phyloP scores from a whole-genome alignment of 2,329 filamentous ascomycete species.

The Trichoderma koningiopsis region DNA sequence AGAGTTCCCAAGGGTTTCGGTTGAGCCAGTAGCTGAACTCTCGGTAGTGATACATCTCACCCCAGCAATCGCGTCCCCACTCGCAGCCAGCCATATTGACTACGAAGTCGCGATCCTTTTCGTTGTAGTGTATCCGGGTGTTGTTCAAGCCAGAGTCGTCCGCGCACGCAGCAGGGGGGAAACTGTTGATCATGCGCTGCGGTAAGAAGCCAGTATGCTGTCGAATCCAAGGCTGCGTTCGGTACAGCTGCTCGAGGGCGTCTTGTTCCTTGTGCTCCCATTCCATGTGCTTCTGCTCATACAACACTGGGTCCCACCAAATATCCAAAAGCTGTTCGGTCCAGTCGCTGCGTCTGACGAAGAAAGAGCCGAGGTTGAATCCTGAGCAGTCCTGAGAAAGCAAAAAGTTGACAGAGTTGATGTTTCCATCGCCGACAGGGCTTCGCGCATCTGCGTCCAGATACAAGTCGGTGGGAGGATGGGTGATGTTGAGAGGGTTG shows the following conservation, averaged over 20 bases:
- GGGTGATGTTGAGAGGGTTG: slow-evolving; percentile 91
- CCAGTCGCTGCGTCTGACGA: slow-evolving; percentile 82
- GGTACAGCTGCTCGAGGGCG: slow-evolving; percentile 88
- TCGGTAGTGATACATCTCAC: slow-evolving; percentile 94
- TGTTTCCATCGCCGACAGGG: slow-evolving; percentile 72
- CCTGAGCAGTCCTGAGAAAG: slow-evolving; percentile 92
- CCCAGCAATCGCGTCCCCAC: slow-evolving; percentile 96
- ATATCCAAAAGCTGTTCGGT: slow-evolving; percentile 89
- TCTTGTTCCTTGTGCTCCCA: slow-evolving; percentile 99
- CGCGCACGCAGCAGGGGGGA: slow-evolving; percentile 85
- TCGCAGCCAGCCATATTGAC: slow-evolving; percentile 99
- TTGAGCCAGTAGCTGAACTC: slow-evolving; percentile 90
- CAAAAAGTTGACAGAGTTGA: slow-evolving; percentile 81
- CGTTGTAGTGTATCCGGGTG: slow-evolving; percentile 78
- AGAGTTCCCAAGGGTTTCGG: slow-evolving; percentile 75
- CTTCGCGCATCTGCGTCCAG: slow-evolving; percentile 76
- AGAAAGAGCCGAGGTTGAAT: slow-evolving; percentile 97
- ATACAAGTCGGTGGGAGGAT: slow-evolving; percentile 73
- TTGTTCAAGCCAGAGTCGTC: slow-evolving; percentile 68
- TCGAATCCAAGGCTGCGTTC: slow-evolving; percentile 88
- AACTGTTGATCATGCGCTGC: slow-evolving; percentile 92
- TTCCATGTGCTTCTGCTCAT: slow-evolving; percentile 98
- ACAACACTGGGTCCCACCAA: slow-evolving; percentile 98
- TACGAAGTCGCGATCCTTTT: slow-evolving; percentile 84
- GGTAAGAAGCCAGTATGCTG: slow-evolving; percentile 85